Base-by-base conservation (phyloP, 2,329 filamentous ascomycete species). In the Pseudogymnoascus sp. region DNA sequence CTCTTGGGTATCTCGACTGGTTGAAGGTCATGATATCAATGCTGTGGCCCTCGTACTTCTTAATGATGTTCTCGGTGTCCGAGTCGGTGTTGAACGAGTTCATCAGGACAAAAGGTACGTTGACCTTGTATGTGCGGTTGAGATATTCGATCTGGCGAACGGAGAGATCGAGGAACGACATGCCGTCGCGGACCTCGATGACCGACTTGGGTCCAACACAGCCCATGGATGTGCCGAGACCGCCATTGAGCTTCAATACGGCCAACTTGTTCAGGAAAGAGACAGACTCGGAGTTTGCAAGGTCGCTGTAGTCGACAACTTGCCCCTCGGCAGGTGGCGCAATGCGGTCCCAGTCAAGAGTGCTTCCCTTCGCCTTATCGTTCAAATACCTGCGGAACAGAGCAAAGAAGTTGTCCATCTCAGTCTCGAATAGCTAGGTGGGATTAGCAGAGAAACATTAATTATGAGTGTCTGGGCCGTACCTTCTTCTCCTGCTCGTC, bases 71-170 rank as follows among this genome's bases (percentile, higher is more conserved):
- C 66, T 92, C 92, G 60, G 94, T 99, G 75, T 99, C 94, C 72
- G 93, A 86, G 76, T 99, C 92, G 75, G 94, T 99, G 86, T 99
- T 99, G 89, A 99, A 99, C 62, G 94, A 97, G 87, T 99, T 99
- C 94, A 99, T 99, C 71, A 99, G 87, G 69, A 99, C 87, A 78
- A 99, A 97, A 58, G 94, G 94, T 35, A 99, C 94, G 75, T 97
- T 97, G 77, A 95, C 91, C 71, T 89, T 85, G 82, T 97, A 97
- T 67, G 92, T 97, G 77, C 92, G 89, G 88, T 99, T 99, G 70
- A 99, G 88, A 83, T 92, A 95, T 82, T 99, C 94, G 74, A 99
- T 96, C 83, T 99, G 94, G 73, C 94, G 90, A 71, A 99, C 94
- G 18, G 94, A 97, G 72, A 99, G 84, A 79, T 99, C 94, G 69